Base-by-base conservation (phyloP, 2,329 filamentous ascomycete species). In the Pseudogymnoascus sp. region DNA sequence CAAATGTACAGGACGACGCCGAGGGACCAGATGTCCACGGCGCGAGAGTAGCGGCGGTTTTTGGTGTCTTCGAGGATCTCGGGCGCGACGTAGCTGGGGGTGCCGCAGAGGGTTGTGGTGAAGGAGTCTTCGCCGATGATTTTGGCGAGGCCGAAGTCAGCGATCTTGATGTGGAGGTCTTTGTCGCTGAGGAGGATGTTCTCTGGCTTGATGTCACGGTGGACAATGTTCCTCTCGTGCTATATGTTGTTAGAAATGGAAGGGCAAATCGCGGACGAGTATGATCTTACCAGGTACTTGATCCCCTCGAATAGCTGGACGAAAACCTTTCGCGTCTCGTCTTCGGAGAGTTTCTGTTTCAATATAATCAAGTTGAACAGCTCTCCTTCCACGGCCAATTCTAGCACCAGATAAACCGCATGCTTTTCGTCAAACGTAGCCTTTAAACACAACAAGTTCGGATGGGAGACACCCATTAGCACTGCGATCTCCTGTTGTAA, bases 91-190 rank as follows among this genome's bases (percentile, higher is more conserved):
- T 99, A 96, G 75, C 90, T 95, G 5, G 93, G 95, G n/a, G 95
- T 99, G 67, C 95, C 95, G 74, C 95, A 95, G 67, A 99, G 79
- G 0, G 95, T 98, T 0, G 93, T 97, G 1, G 95, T 98, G 74
- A 99, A 99, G 0, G 93, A 97, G 74, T 97, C 92, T 75, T 99
- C 95, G 67, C 96, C 96, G 69, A 99, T 96, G 69, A 99, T 98
- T 78, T 99, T 99, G 45, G 95, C 93, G 39, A 99, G 83, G 54
- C 95, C 95, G 76, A 99, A 99, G 76, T 99, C 95, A 19, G 93
- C 95, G 66, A 99, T 79, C 77, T 99, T 99, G 68, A 96, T 88
- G 65, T 88, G 87, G 28, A 97, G 79, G 36, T 95, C 83, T 72
- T 91, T 92, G 76, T 97, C 92, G 4, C 89, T 86, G 37, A 99